phyloP scores from a whole-genome alignment of 1,284 basidiomycete species.

The Phaffia rhodozyma region DNA sequence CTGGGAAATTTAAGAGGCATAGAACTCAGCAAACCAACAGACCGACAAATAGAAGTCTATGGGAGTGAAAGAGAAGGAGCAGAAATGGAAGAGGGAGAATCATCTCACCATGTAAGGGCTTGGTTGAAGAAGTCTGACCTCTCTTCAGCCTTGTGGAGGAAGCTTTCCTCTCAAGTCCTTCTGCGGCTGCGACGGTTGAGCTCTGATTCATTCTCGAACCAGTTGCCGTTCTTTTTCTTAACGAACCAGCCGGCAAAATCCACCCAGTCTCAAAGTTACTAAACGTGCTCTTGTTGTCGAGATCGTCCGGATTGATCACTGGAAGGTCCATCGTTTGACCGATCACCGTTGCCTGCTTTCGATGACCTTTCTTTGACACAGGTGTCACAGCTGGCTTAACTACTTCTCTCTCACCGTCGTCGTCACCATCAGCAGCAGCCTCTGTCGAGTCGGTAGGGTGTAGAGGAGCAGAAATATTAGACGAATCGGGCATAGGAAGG shows the following conservation, averaged over 20 bases:
- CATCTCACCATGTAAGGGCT: no score
- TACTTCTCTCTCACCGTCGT: not conserved
- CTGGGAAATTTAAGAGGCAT: no score
- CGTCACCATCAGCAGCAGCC: not conserved
- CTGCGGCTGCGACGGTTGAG: no score
- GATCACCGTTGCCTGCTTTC: not conserved
- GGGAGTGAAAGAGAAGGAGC: no score
- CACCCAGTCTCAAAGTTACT: conserved; percentile 74
- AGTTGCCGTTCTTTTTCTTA: not conserved
- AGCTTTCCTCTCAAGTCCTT: no score
- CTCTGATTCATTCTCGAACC: not conserved
- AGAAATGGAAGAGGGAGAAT: no score
- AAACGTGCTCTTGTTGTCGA: conserved; percentile 64
- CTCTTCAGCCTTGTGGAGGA: no score
- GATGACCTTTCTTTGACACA: not conserved
- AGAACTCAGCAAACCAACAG: no score
- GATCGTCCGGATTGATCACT: conserved; percentile 45
- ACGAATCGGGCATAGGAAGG: not conserved
- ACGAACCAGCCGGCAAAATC: conserved; percentile 60
- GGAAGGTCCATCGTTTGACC: not conserved
- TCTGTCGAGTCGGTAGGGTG: not conserved
- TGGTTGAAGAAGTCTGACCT: no score
- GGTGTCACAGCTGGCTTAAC: not conserved
- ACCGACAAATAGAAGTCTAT: no score
- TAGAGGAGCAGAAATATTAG: not conserved